Conservation (phyloP, 495 filamentous ascomycete genomes). For the Trichoderma parareesei region DNA sequence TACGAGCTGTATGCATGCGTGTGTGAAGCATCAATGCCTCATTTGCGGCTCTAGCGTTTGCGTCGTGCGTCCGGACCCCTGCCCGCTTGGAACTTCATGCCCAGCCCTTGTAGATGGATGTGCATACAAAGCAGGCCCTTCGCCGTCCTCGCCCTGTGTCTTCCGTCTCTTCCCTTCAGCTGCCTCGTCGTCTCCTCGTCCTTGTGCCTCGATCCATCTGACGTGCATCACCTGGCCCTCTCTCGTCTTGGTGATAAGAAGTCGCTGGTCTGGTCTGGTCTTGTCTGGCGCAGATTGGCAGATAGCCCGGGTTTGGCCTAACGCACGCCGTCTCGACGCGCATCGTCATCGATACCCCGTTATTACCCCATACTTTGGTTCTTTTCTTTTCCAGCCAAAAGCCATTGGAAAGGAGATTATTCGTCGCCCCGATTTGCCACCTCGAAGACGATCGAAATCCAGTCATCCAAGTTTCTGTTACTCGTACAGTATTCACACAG, state of each 20-base stretch:
- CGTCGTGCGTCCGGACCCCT: not conserved
- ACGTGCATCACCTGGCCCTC: not conserved
- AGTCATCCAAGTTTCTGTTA: not conserved
- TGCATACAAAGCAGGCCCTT: not conserved
- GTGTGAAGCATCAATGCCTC: not conserved
- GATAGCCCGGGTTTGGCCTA: not conserved
- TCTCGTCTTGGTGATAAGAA: not conserved
- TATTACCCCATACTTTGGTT: not conserved
- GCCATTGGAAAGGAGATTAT: not conserved
- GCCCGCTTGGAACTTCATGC: not conserved
- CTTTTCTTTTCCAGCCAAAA: not conserved
- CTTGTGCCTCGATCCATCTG: not conserved
- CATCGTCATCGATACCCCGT: not conserved
- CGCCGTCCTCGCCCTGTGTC: not conserved
- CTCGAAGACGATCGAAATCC: not conserved
- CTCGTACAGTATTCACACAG: not conserved
- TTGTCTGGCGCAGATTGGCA: not conserved
- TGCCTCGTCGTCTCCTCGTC: not conserved
- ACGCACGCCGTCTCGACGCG: slow-evolving; percentile 1
- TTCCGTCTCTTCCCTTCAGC: not conserved
- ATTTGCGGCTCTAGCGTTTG: not conserved
- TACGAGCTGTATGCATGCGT: too few species aligned
- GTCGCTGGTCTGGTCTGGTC: too few species aligned
- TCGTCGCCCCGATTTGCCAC: not conserved
- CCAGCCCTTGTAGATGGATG: not conserved